Evolutionary conservation across 768 basidiomycete genomes (phyloP).

Genomic region (Tylopilus intermedius): DNA sequence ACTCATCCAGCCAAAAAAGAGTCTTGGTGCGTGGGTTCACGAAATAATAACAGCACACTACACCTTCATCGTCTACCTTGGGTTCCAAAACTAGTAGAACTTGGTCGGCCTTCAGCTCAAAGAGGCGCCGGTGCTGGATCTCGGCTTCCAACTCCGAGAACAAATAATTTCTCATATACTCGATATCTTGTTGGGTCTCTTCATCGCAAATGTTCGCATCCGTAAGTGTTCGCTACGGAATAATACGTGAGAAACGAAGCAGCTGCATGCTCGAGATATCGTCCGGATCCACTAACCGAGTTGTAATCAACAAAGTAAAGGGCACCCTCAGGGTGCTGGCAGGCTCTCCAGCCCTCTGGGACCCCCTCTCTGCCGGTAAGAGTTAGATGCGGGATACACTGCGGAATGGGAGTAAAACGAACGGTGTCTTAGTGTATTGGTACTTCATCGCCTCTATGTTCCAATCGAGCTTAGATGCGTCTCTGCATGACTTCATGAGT

Average conservation of each 20-base stretch:
- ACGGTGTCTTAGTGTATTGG: too few species aligned
- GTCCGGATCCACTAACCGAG: not conserved
- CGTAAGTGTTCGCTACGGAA: conserved; percentile 46
- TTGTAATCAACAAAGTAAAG: too few species aligned
- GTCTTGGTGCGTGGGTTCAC: conserved; percentile 41
- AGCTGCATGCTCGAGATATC: not conserved
- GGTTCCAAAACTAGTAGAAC: conserved; percentile 47
- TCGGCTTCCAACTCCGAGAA: conserved; percentile 16
- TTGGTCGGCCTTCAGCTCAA: conserved; percentile 25
- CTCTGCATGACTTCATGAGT: too few species aligned
- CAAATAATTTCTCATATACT: conserved; percentile 26
- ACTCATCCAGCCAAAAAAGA: conserved; percentile 52
- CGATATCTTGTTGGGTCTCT: conserved; percentile 29
- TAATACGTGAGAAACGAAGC: not conserved
- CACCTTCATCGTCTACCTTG: conserved; percentile 8
- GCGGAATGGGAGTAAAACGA: too few species aligned
- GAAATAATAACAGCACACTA: conserved; percentile 45
- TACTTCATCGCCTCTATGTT: too few species aligned
- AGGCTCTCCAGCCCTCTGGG: too few species aligned
- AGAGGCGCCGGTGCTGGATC: conserved; percentile 11
- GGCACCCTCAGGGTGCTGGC: too few species aligned
- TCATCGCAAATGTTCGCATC: conserved; percentile 48
- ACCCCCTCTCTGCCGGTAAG: too few species aligned
- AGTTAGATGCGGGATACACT: too few species aligned
- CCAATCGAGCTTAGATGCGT: too few species aligned